A percentile compares a stretch with the other conserved stretches of the same genome.
Evolutionary conservation across 306 rosid species (phyloP).

Genomic region (Pachyrhizus erosus): DNA sequence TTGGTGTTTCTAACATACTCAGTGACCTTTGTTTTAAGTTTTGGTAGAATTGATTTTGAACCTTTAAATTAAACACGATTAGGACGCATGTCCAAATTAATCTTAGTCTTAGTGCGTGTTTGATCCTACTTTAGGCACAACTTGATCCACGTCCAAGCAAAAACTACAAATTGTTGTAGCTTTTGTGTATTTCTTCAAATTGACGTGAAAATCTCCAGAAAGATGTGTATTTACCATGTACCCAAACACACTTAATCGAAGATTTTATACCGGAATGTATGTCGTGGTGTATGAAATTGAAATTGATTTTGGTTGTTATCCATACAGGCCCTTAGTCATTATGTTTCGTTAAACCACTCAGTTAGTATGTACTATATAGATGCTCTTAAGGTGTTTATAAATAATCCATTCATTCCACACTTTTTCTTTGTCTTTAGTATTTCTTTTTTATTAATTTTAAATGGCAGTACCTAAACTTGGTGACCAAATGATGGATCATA

Average conservation of each 20-base stretch:
- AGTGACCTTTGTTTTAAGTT: background rate
- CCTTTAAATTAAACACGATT: background rate
- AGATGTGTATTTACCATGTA: too few species aligned
- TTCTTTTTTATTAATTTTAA: background rate
- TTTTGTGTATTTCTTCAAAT: background rate
- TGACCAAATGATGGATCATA: conserved; percentile 87
- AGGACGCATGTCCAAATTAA: background rate
- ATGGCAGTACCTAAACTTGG: conserved; percentile 72
- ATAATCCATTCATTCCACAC: background rate
- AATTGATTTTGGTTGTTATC: background rate
- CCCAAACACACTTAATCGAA: background rate
- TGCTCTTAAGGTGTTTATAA: conserved; percentile 12
- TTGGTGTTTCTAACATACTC: conserved; percentile 17
- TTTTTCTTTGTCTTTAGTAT: background rate
- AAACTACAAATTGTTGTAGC: background rate
- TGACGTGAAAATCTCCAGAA: background rate
- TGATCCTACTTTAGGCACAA: background rate
- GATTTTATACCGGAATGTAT: background rate
- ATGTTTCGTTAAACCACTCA: background rate
- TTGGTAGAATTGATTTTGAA: background rate
- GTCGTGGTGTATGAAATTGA: background rate
- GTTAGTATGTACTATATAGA: background rate
- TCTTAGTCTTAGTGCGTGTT: background rate
- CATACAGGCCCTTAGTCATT: conserved; percentile 25
- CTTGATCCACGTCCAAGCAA: background rate